Conservation (phyloP, 768 basidiomycete species). For the Leccinum barrowsii region DNA sequence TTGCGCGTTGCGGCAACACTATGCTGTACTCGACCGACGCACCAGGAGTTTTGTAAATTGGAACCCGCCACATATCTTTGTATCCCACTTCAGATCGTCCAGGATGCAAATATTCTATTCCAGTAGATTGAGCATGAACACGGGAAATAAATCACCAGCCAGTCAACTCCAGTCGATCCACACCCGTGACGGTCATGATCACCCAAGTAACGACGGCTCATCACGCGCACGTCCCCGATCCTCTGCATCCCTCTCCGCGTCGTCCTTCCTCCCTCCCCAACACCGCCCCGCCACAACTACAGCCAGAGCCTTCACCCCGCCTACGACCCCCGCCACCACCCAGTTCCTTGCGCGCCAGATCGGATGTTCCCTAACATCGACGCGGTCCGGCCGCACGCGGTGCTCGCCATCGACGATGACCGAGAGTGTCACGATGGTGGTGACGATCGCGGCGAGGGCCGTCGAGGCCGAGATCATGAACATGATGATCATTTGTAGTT, state of each 20-base stretch:
- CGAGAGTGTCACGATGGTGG: conserved; percentile 55
- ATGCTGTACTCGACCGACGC: too few relatives aligned
- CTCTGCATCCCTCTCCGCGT: neutral
- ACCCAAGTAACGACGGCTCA: conserved; percentile 16
- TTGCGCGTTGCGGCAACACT: too few relatives aligned
- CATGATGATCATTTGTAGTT: conserved; percentile 90
- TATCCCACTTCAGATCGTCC: neutral
- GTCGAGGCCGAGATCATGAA: conserved; percentile 87
- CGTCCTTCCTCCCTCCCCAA: conserved; percentile 4
- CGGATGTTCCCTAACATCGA: conserved; percentile 37
- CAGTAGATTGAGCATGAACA: conserved; percentile 1
- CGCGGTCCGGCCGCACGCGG: conserved; percentile 60
- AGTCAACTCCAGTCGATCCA: neutral
- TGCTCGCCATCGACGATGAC: conserved; percentile 68
- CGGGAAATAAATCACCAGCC: conserved; percentile 2
- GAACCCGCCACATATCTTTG: neutral
- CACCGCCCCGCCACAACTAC: conserved; percentile 3
- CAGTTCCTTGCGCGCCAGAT: conserved; percentile 36
- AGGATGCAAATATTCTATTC: neutral
- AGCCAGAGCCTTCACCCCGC: neutral
- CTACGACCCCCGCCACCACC: conserved; percentile 21
- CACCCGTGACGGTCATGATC: neutral
- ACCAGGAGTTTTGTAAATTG: neutral
- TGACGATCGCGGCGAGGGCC: conserved; percentile 63
- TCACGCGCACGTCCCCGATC: neutral